phyloP scores from a whole-genome alignment of 192 early-diverging fungal species.

The Backusella westeae region DNA sequence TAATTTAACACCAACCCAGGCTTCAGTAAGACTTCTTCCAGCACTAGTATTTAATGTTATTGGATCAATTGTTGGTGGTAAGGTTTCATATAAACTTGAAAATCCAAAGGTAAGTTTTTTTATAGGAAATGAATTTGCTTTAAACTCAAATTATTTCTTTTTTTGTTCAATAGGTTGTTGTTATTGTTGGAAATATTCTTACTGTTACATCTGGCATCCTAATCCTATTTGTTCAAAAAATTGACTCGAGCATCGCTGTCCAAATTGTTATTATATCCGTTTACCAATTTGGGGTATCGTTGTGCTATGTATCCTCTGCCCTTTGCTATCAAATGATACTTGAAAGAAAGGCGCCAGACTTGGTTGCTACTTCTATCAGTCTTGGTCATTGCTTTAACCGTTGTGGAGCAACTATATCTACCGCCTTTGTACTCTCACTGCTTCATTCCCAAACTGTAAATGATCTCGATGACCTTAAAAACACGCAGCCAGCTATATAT shows the following conservation, averaged over 20 bases:
- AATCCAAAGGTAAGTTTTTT: not conserved
- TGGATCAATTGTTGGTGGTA: not conserved
- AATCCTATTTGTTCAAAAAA: not conserved
- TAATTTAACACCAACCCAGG: not conserved
- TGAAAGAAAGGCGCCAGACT: not conserved
- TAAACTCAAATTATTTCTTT: not conserved
- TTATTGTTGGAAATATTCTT: not conserved
- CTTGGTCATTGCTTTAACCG: not conserved
- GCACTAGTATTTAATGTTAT: not conserved
- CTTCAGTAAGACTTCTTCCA: not conserved
- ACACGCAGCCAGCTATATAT: not conserved
- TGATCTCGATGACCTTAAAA: not conserved
- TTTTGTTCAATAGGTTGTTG: not conserved
- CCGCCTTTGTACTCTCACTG: not conserved
- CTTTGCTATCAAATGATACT: not conserved
- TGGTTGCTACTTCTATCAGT: not conserved
- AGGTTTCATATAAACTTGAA: not conserved
- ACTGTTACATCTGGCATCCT: not conserved
- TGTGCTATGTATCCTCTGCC: not conserved
- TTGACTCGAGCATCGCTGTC: not conserved
- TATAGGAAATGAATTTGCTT: too few relatives aligned
- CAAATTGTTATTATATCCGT: not conserved
- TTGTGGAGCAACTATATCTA: not conserved
- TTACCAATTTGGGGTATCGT: not conserved
- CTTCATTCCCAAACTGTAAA: not conserved